Evolutionary conservation across 108 stramenopile species (phyloP), one percentile per base, ranked within the genome.

Genomic region (Discostella pseudostelligera): DNA sequence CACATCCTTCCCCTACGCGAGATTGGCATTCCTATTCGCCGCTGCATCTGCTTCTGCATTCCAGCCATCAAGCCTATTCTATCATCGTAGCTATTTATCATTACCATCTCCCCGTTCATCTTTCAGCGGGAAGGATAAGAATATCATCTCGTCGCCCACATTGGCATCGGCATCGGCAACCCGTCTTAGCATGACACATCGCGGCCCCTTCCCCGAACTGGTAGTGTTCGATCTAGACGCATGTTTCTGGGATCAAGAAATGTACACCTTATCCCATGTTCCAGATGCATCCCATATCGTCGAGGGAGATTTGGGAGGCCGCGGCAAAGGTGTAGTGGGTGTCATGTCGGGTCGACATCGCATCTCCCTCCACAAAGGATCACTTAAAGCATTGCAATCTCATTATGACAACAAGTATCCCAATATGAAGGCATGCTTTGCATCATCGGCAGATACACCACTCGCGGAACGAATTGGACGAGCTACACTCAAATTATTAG

Each of bases 181-280:
- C 25, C 36, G 20, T 64, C 62, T 53, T 36, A 28, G 21, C 29
- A 57, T 48, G 21, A 58, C 40, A 29, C 16, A 17, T 19, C 16
- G 26, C 44, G 56, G 26, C 0, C 67, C 56, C 3, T 67, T 67
- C 28, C 67, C 75, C 2, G 75, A 76, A 53, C 70, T 95, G 25
- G 68, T 79, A 21, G 91, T 93, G 16, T 92, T 88, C 56, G 91
- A 93, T 67, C 55, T 96, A 39, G 95, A 96, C 79, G 88, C 88
- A 4, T 96, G 95, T 62, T 80, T 96, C 47, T 96, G 95, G 95
- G 84, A 86, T 71, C 84, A 91, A 67, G 95, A 96, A 77, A 96
- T 96, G 95, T 96, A 84, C 65, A 80, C 81, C 49, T 76, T 96
- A 57, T 50, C 76, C 1, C 60, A 67, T 6, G 64, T 93, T 10